Conservation (phyloP, 202 grass and related monocot genomes). For the Tripidium arundinaceum region DNA sequence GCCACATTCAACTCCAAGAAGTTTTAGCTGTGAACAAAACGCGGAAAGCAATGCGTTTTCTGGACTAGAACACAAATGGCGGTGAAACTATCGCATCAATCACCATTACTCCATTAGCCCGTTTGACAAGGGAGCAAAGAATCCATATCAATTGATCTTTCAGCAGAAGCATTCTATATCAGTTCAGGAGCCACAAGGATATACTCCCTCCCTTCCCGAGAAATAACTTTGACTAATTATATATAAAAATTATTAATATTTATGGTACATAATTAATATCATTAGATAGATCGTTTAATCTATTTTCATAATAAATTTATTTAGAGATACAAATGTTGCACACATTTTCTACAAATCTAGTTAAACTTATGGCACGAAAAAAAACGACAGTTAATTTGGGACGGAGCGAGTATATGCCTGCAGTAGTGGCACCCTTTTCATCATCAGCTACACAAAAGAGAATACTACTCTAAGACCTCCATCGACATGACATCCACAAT, state of each 20-base stretch:
- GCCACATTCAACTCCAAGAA: neutral
- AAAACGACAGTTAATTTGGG: too few relatives aligned
- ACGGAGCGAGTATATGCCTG: neutral
- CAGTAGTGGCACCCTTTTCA: neutral
- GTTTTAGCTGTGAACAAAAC: neutral
- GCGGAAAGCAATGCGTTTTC: neutral
- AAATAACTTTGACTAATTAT: too few relatives aligned
- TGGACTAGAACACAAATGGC: neutral
- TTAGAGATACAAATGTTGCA: too few relatives aligned
- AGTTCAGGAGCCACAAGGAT: neutral
- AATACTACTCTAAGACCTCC: neutral
- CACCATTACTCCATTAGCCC: too few relatives aligned
- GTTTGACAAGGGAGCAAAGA: neutral
- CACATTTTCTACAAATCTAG: too few relatives aligned
- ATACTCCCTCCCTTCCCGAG: too few relatives aligned
- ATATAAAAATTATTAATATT: too few relatives aligned
- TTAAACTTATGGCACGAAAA: too few relatives aligned
- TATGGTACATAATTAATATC: too few relatives aligned
- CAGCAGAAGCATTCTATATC: neutral
- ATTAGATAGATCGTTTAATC: too few relatives aligned
- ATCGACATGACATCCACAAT: slow-evolving; percentile 5
- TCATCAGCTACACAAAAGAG: neutral
- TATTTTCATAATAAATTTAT: too few relatives aligned
- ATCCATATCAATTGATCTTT: neutral
- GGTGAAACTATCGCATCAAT: neutral